Conservation (phyloP, 441 rosid genomes). For the Bocquillonia castaneifolia region DNA sequence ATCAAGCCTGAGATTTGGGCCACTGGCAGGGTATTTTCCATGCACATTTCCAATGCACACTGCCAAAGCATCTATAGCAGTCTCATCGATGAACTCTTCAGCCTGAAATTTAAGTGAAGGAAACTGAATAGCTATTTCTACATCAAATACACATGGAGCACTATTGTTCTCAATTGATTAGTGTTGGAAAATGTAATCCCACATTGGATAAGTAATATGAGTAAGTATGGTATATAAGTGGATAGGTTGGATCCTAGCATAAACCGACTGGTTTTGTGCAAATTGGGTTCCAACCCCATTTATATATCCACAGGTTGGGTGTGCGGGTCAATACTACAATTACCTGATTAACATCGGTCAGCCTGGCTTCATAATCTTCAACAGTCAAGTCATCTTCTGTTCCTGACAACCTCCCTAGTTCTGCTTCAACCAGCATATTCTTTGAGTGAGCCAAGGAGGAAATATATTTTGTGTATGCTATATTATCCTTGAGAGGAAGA, state of each 20-base stretch:
- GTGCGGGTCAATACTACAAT: too few species aligned
- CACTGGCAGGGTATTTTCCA: slow-evolving; percentile 87
- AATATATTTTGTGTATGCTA: slow-evolving; percentile 62
- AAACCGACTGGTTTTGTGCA: too few species aligned
- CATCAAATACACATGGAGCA: too few species aligned
- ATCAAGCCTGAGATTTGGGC: slow-evolving; percentile 85
- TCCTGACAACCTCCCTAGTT: slow-evolving; percentile 88
- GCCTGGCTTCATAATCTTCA: slow-evolving; percentile 86
- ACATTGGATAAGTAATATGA: too few species aligned
- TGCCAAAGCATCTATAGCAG: slow-evolving; percentile 90
- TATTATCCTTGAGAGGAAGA: slow-evolving; percentile 73
- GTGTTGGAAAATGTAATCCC: too few species aligned
- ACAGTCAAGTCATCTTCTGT: slow-evolving; percentile 95
- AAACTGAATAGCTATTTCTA: slow-evolving; percentile 15
- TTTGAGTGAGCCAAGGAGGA: slow-evolving; percentile 62
- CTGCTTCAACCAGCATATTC: slow-evolving; percentile 83
- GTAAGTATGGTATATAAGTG: too few species aligned
- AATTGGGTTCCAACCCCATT: too few species aligned
- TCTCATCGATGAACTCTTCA: slow-evolving; percentile 66
- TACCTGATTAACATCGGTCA: slow-evolving; percentile 81
- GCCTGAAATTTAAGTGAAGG: slow-evolving; percentile 55
- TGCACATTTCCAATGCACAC: slow-evolving; percentile 96
- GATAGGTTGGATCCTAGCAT: too few species aligned
- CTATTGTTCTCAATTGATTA: too few species aligned
- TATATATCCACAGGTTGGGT: too few species aligned